Base-by-base conservation (phyloP, 2,329 filamentous ascomycete species). In the Cadophora malorum region DNA sequence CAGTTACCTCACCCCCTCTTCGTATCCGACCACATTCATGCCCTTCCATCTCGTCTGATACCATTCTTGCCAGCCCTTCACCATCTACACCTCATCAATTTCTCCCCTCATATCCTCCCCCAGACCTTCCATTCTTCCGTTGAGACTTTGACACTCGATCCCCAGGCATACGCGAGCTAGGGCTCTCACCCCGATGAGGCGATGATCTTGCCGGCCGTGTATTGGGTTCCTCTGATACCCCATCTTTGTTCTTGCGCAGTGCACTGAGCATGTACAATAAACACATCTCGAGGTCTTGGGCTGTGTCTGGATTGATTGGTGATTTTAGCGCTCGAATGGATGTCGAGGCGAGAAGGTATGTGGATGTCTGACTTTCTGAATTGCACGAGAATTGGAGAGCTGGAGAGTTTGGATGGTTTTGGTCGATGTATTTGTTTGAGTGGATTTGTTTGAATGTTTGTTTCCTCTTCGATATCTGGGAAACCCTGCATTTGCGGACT, bases 41-140 rank as follows among this genome's bases (percentile, higher is more conserved):
- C 35, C 8, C 35, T 38, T 38, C 8, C 1, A 9, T 38, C 8
- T 14, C 35, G n/a, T 14, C 35, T 10, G 4, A 38, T 10, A 4
- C n/a, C 4, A n/a, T 10, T 21, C 9, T 5, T 21, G 19, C 45
- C 1, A 1, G 3, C 19, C 45, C 45, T 49, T 12, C 35, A 38
- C 12, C 35, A 14, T 4, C 16, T 2, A 14, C 21, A 2, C 1
- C 1, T 9, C 19, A 10, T 45, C 35, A 59, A 41, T 59, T 45
- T 10, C 56, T 25, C n/a, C 56, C 56, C n/a, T 45, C 33, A 41
- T 59, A 25, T n/a, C 56, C 56, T 59, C 21, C 55, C 16, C 19
- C 56, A 41, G 21, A 16, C 33, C 33, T 5, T 25, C 56, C 56
- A 59, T 45, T 45, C 21, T 33, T 9, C 5, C 33, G 21, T 21